Evolutionary conservation across 805 yeast species (phyloP), one percentile per base, ranked within the genome.

Genomic region (Candida montana): DNA sequence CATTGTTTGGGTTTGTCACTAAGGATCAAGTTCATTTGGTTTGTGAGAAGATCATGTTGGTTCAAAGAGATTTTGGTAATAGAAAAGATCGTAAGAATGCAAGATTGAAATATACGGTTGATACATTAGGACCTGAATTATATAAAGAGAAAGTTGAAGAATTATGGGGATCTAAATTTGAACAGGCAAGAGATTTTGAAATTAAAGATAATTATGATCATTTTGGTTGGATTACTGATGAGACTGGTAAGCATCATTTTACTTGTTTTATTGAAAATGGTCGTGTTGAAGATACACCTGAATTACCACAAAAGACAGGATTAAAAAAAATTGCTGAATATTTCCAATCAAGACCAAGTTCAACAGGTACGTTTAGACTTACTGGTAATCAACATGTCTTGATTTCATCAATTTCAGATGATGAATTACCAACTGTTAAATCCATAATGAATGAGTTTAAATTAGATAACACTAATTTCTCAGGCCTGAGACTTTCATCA

Each of bases 81-180:
- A 84, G 98, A 70, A 77, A 79, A 59, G 89, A 91, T 73, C 86
- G 98, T 75, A 91, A 91, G 68, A 97, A 91, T 59, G 98, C 98
- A 33, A 83, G 98, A 69, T 79, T 91, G 69, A 91, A 91, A 82
- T 91, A 91, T 66, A 91, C 98, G 26, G 79, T 91, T 56, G 98
- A 91, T 67, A 95, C 87, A 57, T 68, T 91, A 77, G 91, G 95
- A n/a, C 83, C 84, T 40, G 95, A 84, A 7, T 84, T 72, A 20
- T 91, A 81, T 75, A 83, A 81, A 64, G 57, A 66, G 30, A 82
- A 81, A 64, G 93, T 85, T 45, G 98, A 91, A 68, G 89, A 85
- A 56, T 69, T 78, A 45, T 76, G 85, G 71, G 97, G 95, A 29
- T 74, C 73, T 62, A 69, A 74, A 58, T 85, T 91, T 51, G 85